Evolutionary conservation across 345 rosid genomes (phyloP), one percentile per base, ranked within the genome.

Genomic region (Streptanthus diversifolius): DNA sequence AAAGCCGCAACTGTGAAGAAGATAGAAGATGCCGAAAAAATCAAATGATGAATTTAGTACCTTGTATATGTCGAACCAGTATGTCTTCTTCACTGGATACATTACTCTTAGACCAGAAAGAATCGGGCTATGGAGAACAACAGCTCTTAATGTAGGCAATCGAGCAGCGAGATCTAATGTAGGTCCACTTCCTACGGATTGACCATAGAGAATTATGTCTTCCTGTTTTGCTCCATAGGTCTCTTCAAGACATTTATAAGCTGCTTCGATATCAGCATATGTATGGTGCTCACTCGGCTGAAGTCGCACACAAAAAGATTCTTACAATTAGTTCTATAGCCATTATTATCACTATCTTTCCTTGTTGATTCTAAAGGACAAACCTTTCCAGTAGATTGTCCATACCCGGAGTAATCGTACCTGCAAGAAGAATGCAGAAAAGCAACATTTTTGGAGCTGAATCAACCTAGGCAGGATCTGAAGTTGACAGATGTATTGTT

Each of bases 271-370:
- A 78, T 95, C 99, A 8, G 93, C 91, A 77, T 92, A 95, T n/a
- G 99, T 95, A 71, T 92, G 80, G 36, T 92, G 97, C 82, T 95
- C 99, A 58, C 98, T 95, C n/a, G 99, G 97, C 99, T 95, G 85
- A 76, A 79, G 1, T 70, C 74, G 74, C 27, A 4, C 62, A 36
- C 30, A 70, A 44, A 11, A 33, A 65, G 10, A 64, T 66, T 29
- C 22, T 33, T 7, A 5, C 55, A 36, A 59, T 78, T 74, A 70
- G 71, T 68, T 8, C 32, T 32, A 21, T 8, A 52, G 24, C 22
- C 71, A n/a, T 14, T 39, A 21, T 14, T 29, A 58, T 39, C 12
- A 1, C 36, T 66, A 56, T 73, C 3, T 22, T 12, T 22, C 8
- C 1, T 69, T 27, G 25, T 15, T 3, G 43, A 47, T 43, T 71